Evolutionary conservation across 1,139 yeast species (phyloP).

Genomic region (Saccharomyces hybrid): DNA sequence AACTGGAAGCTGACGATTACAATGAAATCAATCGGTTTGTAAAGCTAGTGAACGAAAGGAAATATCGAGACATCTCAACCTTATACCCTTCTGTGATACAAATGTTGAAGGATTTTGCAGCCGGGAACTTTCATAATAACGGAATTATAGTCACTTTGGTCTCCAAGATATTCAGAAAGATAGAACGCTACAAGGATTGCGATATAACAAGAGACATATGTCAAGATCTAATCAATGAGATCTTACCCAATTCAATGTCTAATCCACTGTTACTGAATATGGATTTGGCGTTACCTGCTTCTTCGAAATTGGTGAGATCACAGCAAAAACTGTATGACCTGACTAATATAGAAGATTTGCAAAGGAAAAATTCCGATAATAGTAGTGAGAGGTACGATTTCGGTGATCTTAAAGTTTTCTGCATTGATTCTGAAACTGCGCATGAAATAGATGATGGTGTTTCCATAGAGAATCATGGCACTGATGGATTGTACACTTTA

Average conservation of each 20-base stretch:
- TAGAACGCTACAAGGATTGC: slow-evolving; percentile 17
- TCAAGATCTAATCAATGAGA: slow-evolving; percentile 17
- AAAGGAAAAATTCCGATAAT: slow-evolving; percentile 32
- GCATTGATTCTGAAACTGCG: slow-evolving; percentile 77
- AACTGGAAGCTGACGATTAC: slow-evolving; percentile 12
- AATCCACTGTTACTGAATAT: slow-evolving; percentile 19
- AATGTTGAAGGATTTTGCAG: slow-evolving; percentile 22
- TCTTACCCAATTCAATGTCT: slow-evolving; percentile 8
- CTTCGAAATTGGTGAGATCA: slow-evolving; percentile 11
- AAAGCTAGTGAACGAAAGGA: slow-evolving; percentile 13
- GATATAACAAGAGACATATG: slow-evolving; percentile 27
- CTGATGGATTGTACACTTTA: slow-evolving; percentile 36
- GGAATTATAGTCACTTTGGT: slow-evolving; percentile 16
- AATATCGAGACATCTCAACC: slow-evolving; percentile 7
- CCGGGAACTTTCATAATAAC: slow-evolving; percentile 23
- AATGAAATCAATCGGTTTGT: slow-evolving; percentile 14
- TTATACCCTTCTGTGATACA: slow-evolving; percentile 14
- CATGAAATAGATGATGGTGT: slow-evolving; percentile 94
- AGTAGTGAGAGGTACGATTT: slow-evolving; percentile 40
- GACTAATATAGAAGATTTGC: slow-evolving; percentile 9
- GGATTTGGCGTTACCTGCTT: slow-evolving; percentile 16
- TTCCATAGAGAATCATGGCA: slow-evolving; percentile 42
- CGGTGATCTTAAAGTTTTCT: slow-evolving; percentile 53
- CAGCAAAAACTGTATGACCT: slow-evolving; percentile 22
- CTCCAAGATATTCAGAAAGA: slow-evolving; percentile 21